Evolutionary conservation across 345 rosid genomes (phyloP), one percentile per base, ranked within the genome.

Genomic region (Lagerstroemia speciosa): DNA sequence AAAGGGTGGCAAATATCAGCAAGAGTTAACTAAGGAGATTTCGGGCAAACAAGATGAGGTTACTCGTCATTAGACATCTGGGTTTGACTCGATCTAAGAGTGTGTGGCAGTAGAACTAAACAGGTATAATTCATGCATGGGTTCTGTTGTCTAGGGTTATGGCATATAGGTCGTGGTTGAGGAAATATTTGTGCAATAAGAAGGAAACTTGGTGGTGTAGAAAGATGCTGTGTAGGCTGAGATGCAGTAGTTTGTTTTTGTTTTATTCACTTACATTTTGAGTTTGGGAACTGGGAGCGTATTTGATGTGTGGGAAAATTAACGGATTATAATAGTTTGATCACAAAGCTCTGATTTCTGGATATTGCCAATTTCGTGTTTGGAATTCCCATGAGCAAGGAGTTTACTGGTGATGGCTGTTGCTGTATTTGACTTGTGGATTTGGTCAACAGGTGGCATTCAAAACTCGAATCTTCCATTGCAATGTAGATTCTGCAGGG

Each of bases 391-490:
- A 8, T 24, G 3, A 6, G 6, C 24, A 26, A 4, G 26, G 17
- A 11, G 17, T 5, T 9, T 43, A 32, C 2, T 19, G 16, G 24
- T 34, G 41, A 24, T 69, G 55, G 20, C 8, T 69, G 3, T 9
- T 20, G 57, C 53, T 40, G 61, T 75, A 41, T 67, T 60, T 75
- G 76, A 67, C 52, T 70, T 48, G 64, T 57, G 17, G 68, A 58
- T 71, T 27, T 27, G 58, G 45, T 80, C 65, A 79, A 72, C 81
- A 93, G 98, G 91, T 87, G 38, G 81, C 78, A 58, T 93, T 89
- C 82, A 89, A 79, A 82, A 93, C 98, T 46, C 87, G 96, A 26
- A 93, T 91, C 67, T 93, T 85, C 73, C 98, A 91, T 66, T 93
- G 97, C 77, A 93, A 91, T 50, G 94, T 93, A 19, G 98, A 91